Evolutionary conservation across 1,284 basidiomycete genomes (phyloP).

Genomic region (Mycosarcoma maydis): DNA sequence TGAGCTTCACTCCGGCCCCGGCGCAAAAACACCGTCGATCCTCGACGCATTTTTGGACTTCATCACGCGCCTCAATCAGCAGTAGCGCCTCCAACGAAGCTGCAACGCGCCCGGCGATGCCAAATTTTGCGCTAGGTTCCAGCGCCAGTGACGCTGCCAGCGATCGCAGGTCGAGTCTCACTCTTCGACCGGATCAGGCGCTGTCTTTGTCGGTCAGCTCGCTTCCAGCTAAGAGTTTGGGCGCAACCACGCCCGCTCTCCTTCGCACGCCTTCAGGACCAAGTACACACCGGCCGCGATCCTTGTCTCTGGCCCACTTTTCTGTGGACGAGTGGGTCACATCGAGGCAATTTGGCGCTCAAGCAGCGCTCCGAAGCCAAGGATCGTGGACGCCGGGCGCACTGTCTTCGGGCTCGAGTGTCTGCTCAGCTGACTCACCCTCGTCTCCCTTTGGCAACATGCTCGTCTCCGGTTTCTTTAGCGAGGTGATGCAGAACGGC

Average conservation of each 20-base stretch:
- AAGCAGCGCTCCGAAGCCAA: slow-evolving; percentile 17
- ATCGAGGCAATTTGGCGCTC: slow-evolving; percentile 14
- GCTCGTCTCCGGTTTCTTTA: slow-evolving; percentile 43
- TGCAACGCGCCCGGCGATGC: slow-evolving; percentile 12
- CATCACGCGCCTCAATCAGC: slow-evolving; percentile 27
- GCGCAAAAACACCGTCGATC: slow-evolving; percentile 35
- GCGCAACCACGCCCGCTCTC: slow-evolving; percentile 10
- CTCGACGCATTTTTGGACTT: slow-evolving; percentile 42
- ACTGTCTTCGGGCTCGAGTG: slow-evolving; percentile 21
- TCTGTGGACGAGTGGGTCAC: slow-evolving; percentile 16
- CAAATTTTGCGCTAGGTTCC: slow-evolving; percentile 20
- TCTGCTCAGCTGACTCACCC: slow-evolving; percentile 34
- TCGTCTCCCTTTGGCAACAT: slow-evolving; percentile 37
- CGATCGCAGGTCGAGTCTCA: slow-evolving; percentile 19
- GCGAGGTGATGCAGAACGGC: slow-evolving; percentile 38
- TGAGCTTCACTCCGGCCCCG: slow-evolving; percentile 29
- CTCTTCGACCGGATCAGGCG: slow-evolving; percentile 12
- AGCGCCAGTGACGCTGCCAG: not conserved
- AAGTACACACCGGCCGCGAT: slow-evolving; percentile 31
- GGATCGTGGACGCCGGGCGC: slow-evolving; percentile 30
- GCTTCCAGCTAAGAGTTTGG: slow-evolving; percentile 3
- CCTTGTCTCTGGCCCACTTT: slow-evolving; percentile 35
- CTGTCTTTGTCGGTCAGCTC: slow-evolving; percentile 27
- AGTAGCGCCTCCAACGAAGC: not conserved
- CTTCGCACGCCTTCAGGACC: slow-evolving; percentile 24